Conservation (phyloP, 179 eudicot genomes). For the Silene coronaria region DNA sequence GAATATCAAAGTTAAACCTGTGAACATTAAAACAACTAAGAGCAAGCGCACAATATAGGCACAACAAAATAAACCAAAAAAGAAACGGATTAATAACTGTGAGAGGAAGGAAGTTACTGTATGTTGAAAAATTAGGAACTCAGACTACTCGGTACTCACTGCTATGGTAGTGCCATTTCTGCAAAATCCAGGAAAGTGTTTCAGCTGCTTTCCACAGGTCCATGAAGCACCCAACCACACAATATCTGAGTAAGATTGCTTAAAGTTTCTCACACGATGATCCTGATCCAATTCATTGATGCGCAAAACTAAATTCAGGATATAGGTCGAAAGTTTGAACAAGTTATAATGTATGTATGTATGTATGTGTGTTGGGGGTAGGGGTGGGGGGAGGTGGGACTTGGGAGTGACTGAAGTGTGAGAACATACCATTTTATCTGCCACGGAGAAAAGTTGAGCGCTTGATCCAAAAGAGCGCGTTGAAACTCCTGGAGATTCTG, state of each 20-base stretch:
- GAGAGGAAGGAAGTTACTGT: background rate
- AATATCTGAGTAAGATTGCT: conserved; percentile 56
- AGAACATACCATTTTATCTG: conserved; percentile 45
- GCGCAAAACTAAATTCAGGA: conserved; percentile 3
- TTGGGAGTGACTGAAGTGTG: background rate
- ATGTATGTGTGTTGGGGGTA: background rate
- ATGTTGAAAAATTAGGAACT: conserved; percentile 8
- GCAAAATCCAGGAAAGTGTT: conserved; percentile 71
- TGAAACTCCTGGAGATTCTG: conserved; percentile 56
- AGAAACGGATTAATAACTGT: background rate
- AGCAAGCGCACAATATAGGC: background rate
- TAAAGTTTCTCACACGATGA: conserved; percentile 45
- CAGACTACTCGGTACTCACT: conserved; percentile 36
- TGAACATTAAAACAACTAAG: background rate
- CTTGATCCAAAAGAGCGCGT: conserved; percentile 27
- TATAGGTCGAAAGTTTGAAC: background rate
- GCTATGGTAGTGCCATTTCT: conserved; percentile 73
- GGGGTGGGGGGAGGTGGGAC: no score
- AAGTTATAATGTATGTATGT: conserved; percentile 6
- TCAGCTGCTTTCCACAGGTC: conserved; percentile 86
- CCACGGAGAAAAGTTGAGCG: conserved; percentile 33
- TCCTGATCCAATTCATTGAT: conserved; percentile 37
- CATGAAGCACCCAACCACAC: conserved; percentile 83
- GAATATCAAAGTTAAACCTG: conserved; percentile 11
- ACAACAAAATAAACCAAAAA: background rate